These are phyloP conservation scores for Fusarium longipes DNA, from an alignment of 2,329 filamentous ascomycete genomes.

Conservation along the genomic window DNA sequence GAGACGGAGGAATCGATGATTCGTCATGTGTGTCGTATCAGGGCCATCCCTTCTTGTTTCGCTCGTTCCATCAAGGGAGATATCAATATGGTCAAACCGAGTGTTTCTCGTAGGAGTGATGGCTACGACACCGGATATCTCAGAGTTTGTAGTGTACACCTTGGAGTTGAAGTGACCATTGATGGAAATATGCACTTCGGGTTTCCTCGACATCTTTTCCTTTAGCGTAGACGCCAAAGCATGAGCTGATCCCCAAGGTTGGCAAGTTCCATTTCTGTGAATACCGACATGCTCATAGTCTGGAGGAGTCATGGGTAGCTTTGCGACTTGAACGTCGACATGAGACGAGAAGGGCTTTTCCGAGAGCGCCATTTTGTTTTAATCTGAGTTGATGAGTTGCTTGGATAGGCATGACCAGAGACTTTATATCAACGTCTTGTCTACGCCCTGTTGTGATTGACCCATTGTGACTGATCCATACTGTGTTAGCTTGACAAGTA, in stretches of 20 bases:
- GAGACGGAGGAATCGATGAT: constrained; percentile 38
- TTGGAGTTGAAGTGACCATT: constrained; percentile 43
- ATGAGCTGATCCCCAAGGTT: constrained; percentile 29
- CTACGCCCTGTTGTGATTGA: constrained; percentile 36
- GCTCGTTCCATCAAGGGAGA: constrained; percentile 33
- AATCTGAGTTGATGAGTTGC: background rate
- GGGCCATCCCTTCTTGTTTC: constrained; percentile 38
- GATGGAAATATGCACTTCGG: constrained; percentile 28
- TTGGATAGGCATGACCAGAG: background rate
- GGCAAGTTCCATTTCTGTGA: constrained; percentile 4
- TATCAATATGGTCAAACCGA: constrained; percentile 32
- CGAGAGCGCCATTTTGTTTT: constrained; percentile 21
- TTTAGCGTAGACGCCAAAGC: constrained; percentile 20
- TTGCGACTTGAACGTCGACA: constrained; percentile 26
- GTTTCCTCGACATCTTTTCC: constrained; percentile 13
- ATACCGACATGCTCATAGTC: constrained; percentile 37
- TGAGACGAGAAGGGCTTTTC: constrained; percentile 15
- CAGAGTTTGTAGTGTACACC: constrained; percentile 41
- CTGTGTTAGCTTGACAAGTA: constrained; percentile 34
- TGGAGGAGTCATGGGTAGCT: constrained; percentile 25
- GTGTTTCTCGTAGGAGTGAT: constrained; percentile 27
- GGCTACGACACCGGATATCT: constrained; percentile 37
- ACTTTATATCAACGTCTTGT: background rate
- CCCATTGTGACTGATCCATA: constrained; percentile 35
- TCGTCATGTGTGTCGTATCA: constrained; percentile 35